Evolutionary conservation across 2,329 filamentous ascomycete genomes (phyloP), one percentile per base, ranked within the genome.

Genomic region (Pyrenochaeta sp.): DNA sequence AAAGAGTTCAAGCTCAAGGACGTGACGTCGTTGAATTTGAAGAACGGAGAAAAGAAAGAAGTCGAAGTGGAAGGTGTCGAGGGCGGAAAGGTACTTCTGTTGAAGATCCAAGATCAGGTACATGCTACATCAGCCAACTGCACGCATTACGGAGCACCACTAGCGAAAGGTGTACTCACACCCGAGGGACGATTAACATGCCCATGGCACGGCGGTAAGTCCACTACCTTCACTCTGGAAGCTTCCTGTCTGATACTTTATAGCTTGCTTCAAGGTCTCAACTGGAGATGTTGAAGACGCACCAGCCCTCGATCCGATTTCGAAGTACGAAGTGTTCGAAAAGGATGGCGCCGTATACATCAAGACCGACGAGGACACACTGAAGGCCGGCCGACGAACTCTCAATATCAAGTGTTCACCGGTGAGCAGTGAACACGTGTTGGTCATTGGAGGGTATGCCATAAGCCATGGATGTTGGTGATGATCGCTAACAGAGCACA

Each of bases 241-340:
- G 8, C n/a, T 12, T 24, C 1, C 22, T 15, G 15, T 43, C 61
- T 72, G 42, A 69, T 49, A 19, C 19, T 34, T 2, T 7, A 42
- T 63, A 93, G 95, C 95, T 56, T 99, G 95, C 83, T 99, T 97
- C 81, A 95, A 92, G 62, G 88, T 92, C 62, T 85, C 86, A 54
- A 96, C 91, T 5, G 95, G 95, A 52, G 95, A 99, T 70, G 91
- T 98, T 58, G 95, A 99, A 80, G 92, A 98, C 73, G 93, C 94
- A 0, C 95, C 95, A 0, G 95, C 92, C 1, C 86, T 96, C 27
- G 92, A 98, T 71, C 85, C 91, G n/a, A 82, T 99, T 27, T 86
- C 91, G 45, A 89, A 90, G 50, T 99, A 96, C 81, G 88, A 92
- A 52, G 82, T 97, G 32, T 81, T 87, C 32, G 89, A 96, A 76